Base-by-base conservation (phyloP, 2,329 filamentous ascomycete genomes). In the Acarospora socialis region DNA sequence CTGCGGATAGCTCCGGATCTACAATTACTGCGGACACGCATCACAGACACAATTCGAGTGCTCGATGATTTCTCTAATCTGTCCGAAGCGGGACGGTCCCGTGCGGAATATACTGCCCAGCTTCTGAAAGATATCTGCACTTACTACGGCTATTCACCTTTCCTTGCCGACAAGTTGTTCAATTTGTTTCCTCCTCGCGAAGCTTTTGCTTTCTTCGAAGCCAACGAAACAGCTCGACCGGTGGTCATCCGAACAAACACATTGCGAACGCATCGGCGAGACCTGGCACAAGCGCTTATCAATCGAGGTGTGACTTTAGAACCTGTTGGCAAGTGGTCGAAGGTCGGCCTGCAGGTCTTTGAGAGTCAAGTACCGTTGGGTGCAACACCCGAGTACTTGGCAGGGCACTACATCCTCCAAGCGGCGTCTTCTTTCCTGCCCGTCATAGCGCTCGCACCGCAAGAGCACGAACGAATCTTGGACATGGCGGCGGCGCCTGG, bases 181-280 rank as follows among this genome's bases (percentile, higher is more conserved):
- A 77, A 79, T 50, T 73, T 98, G 5, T 95, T 98, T 60, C 75
- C 84, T 1, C 82, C 90, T 0, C 77, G 79, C 46, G 90, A 98
- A 61, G 90, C 90, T 0, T 92, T 95, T 46, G 86, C 86, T 33
- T 98, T 98, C 60, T 95, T 98, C 61, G 90, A 98, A 61, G 87
- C 87, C 47, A 98, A 98, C 73, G 90, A 98, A 61, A 84, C 81
- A 17, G 74, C 84, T 9, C 75, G 90, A 31, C 90, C 90, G 3
- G 77, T 98, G 36, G 90, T 98, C 43, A 92, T 98, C 52, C 77
- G 90, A 50, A 95, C 90, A 41, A 98, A 98, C 59, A 98, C 87
- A 6, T 71, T 98, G 37, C 79, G 83, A 46, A 77, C 74, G 10
- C 73, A 76, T 47, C 64, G 74, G 43, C 61, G 74, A 44, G 86